phyloP scores from a whole-genome alignment of 805 yeast species.

The Candida tammaniensis region DNA sequence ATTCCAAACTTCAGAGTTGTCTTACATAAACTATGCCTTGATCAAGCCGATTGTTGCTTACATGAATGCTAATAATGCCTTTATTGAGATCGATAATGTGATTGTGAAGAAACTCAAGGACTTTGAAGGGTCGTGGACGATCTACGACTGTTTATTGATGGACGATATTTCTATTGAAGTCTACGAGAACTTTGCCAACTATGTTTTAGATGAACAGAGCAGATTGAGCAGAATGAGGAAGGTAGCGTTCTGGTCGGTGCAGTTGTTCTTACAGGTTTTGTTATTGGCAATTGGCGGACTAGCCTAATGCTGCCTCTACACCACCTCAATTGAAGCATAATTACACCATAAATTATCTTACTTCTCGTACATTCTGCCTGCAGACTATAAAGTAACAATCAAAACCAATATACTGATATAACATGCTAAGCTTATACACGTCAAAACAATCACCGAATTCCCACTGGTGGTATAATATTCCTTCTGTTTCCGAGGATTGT shows the following conservation, averaged over 20 bases:
- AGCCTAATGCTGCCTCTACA: constrained; percentile 8
- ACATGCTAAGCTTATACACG: constrained; percentile 47
- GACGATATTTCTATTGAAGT: constrained; percentile 87
- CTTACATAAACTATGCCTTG: constrained; percentile 89
- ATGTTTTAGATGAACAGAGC: constrained; percentile 84
- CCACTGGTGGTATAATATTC: constrained; percentile 61
- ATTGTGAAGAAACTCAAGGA: constrained; percentile 76
- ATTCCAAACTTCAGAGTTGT: constrained; percentile 77
- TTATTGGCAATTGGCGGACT: constrained; percentile 75
- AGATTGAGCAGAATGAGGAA: constrained; percentile 69
- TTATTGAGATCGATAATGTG: constrained; percentile 81
- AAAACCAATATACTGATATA: constrained; percentile 53
- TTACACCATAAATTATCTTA: not conserved
- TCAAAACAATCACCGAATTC: constrained; percentile 51
- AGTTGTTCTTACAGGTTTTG: constrained; percentile 70
- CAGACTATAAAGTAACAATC: constrained; percentile 37
- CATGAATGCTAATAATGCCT: constrained; percentile 85
- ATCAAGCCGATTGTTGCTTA: constrained; percentile 94
- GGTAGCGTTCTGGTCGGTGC: constrained; percentile 92
- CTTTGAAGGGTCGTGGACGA: constrained; percentile 95
- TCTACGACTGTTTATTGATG: constrained; percentile 87
- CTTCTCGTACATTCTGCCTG: not conserved
- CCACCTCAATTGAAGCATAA: no score
- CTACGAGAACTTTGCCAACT: constrained; percentile 84
- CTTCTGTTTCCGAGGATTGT: constrained; percentile 33